Conservation (phyloP, 306 rosid genomes). For the Citrullus mucosospermus region DNA sequence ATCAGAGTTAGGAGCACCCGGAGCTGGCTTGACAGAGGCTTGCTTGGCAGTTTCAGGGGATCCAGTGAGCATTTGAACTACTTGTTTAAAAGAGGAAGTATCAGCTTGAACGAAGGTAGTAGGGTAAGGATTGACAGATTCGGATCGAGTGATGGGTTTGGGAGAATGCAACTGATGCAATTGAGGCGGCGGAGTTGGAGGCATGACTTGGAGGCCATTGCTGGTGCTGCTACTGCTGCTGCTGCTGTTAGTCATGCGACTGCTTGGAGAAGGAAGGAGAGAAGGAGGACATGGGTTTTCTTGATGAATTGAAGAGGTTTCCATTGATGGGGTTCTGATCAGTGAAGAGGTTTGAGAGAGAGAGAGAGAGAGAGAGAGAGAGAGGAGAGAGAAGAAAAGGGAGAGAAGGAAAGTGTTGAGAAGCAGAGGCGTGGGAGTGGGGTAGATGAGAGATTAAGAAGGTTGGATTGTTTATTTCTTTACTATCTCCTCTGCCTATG, state of each 20-base stretch:
- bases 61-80: constrained; percentile 96
- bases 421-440: background rate
- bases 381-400: background rate
- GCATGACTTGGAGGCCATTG: constrained; percentile 10
- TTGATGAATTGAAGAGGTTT: constrained; percentile 27
- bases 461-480: background rate
- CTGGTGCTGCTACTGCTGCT: constrained; percentile 18
- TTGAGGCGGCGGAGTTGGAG: constrained; percentile 7
- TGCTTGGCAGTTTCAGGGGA: constrained; percentile 70
- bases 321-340: constrained; percentile 35
- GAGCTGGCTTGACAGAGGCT: constrained; percentile 13
- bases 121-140: constrained; percentile 69
- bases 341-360: background rate
- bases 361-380: background rate
- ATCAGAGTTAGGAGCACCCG: constrained; percentile 17
- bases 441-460: background rate
- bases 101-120: constrained; percentile 93
- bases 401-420: background rate
- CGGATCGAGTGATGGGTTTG: constrained; percentile 72
- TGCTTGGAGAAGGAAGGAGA: constrained; percentile 20
- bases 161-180: constrained; percentile 25
- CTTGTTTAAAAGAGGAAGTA: constrained; percentile 81
- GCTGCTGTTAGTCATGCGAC: constrained; percentile 15
- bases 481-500: background rate
- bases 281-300: background rate